These are phyloP conservation scores for Phytophthora syringae DNA, from an alignment of 352 stramenopile genomes.

Conservation along the genomic window DNA sequence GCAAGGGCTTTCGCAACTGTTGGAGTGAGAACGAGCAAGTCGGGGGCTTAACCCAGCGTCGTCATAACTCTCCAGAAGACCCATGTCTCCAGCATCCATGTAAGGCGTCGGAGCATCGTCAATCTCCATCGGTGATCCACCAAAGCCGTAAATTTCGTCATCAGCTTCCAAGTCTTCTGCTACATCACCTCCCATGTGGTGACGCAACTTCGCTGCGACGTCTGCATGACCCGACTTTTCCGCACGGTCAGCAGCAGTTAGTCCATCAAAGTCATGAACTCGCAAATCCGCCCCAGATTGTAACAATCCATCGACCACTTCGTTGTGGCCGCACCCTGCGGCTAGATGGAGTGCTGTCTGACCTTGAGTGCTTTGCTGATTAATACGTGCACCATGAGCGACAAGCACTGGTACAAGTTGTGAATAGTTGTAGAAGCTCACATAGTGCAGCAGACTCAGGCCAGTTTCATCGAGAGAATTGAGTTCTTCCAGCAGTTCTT, in stretches of 20 bases:
- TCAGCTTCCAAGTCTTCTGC: constrained; percentile 12
- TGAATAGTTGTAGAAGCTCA: constrained; percentile 91
- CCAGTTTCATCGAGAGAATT: constrained; percentile 89
- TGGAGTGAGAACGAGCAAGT: constrained; percentile 32
- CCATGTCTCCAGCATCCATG: constrained; percentile 46
- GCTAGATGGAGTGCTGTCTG: constrained; percentile 87
- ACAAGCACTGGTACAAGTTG: constrained; percentile 80
- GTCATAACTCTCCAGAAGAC: constrained; percentile 32
- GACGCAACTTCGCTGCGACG: constrained; percentile 53
- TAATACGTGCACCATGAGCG: constrained; percentile 82
- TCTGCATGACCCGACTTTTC: constrained; percentile 73
- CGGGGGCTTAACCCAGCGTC: background rate
- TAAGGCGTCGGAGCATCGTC: constrained; percentile 51
- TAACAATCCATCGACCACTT: constrained; percentile 73
- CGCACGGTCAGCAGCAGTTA: constrained; percentile 76
- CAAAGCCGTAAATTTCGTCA: constrained; percentile 35
- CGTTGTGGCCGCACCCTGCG: constrained; percentile 73
- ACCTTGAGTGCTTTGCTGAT: constrained; percentile 85
- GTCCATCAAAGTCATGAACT: constrained; percentile 72
- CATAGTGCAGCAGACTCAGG: constrained; percentile 89
- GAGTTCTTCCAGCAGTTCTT: constrained; percentile 86
- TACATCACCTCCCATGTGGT: constrained; percentile 42
- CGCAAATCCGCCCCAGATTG: constrained; percentile 65
- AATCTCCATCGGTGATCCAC: constrained; percentile 57
- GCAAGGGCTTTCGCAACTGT: constrained; percentile 41